Conservation (phyloP, 768 basidiomycete genomes). For the Tylopilus sp. region DNA sequence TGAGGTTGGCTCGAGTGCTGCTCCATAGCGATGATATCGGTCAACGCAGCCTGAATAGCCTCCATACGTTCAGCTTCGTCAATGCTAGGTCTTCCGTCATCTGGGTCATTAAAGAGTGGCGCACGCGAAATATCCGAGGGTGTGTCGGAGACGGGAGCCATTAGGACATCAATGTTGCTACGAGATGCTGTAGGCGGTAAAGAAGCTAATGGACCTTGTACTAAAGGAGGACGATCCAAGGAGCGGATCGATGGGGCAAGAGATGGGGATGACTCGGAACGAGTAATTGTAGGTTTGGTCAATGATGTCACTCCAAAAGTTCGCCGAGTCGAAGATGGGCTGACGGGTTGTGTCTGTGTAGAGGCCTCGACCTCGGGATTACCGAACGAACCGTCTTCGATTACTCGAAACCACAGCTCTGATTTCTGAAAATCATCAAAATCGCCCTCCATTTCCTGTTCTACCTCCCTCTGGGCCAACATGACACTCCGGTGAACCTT, state of each 20-base stretch:
- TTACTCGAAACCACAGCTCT: constrained; percentile 89
- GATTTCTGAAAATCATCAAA: constrained; percentile 86
- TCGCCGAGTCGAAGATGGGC: constrained; percentile 6
- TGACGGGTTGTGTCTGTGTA: constrained; percentile 2
- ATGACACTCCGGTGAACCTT: constrained; percentile 77
- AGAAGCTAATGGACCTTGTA: constrained; percentile 18
- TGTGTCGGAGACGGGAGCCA: constrained; percentile 61
- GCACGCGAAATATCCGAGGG: constrained; percentile 57
- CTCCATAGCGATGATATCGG: constrained; percentile 91
- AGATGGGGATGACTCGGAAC: constrained; percentile 38
- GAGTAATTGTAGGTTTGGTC: constrained; percentile 19
- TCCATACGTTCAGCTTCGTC: constrained; percentile 86
- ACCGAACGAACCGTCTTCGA: constrained; percentile 58
- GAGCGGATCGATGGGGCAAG: constrained; percentile 19
- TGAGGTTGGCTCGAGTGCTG: constrained; percentile 39
- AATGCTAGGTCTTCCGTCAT: constrained; percentile 49
- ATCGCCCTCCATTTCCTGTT: constrained; percentile 87
- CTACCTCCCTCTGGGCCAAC: constrained; percentile 79
- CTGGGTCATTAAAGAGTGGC: constrained; percentile 79
- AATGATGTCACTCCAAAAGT: constrained; percentile 2
- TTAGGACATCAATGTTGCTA: constrained; percentile 73
- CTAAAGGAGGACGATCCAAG: constrained; percentile 11
- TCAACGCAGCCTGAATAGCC: constrained; percentile 93
- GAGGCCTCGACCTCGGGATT: constrained; percentile 6
- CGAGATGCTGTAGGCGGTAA: constrained; percentile 26